Conservation (phyloP, 2,329 filamentous ascomycete species). For the Phaeosphaeria sp. region DNA sequence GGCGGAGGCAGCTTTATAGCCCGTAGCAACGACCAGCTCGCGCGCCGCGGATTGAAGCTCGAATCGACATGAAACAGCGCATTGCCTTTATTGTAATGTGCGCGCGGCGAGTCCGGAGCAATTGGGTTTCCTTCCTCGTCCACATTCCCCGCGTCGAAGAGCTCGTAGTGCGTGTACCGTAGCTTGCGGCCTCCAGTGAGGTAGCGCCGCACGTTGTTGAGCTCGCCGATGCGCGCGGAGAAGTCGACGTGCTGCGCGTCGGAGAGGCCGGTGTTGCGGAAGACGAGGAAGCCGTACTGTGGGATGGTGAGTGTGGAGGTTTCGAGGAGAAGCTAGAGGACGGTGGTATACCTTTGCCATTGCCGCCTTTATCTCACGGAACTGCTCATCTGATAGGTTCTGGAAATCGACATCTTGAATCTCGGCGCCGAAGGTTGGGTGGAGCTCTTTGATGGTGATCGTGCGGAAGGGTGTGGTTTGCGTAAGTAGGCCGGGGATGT, state of each 20-base stretch:
- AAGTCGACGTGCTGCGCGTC: constrained; percentile 57
- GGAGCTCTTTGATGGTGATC: constrained; percentile 40
- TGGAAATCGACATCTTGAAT: constrained; percentile 29
- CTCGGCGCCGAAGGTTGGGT: constrained; percentile 49
- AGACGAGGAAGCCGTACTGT: constrained; percentile 60
- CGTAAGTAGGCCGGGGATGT: constrained; percentile 1
- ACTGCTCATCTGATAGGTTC: constrained; percentile 1
- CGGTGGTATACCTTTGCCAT: constrained; percentile 2
- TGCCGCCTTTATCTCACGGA: constrained; percentile 5
- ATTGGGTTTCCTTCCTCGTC: constrained; percentile 56
- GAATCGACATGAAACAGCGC: constrained; percentile 37
- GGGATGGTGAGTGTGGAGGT: background rate
- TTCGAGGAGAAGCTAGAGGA: background rate
- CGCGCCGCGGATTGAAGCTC: constrained; percentile 38
- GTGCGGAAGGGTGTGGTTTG: constrained; percentile 12
- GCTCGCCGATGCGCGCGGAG: constrained; percentile 56
- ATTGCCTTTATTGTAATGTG: constrained; percentile 51
- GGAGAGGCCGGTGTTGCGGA: constrained; percentile 59
- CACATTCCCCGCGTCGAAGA: constrained; percentile 66
- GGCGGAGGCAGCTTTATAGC: constrained; percentile 32
- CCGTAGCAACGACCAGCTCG: constrained; percentile 29
- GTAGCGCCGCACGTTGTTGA: constrained; percentile 50
- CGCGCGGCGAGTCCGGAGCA: constrained; percentile 50
- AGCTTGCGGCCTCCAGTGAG: constrained; percentile 55
- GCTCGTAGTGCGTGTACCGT: constrained; percentile 57